A percentile compares a stretch with the other conserved stretches of the same genome.
Evolutionary conservation across 2,329 filamentous ascomycete species (phyloP).

Genomic region (Stemphylium vesicarium): DNA sequence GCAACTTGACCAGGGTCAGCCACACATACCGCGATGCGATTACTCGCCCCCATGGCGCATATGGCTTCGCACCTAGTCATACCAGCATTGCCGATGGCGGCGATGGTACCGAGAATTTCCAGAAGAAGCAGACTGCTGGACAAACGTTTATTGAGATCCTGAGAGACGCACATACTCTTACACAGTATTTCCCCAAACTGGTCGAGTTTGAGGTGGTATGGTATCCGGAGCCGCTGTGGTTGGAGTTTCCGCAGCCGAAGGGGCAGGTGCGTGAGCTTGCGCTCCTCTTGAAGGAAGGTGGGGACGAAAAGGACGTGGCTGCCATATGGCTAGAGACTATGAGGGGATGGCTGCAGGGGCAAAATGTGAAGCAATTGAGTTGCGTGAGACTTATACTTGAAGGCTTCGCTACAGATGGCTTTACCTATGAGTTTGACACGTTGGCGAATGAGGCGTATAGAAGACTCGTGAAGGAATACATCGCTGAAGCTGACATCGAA

Average conservation of each 20-base stretch:
- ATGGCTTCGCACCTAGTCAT: conserved; percentile 3
- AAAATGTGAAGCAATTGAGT: conserved; percentile 10
- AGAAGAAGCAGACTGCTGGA: conserved; percentile 1
- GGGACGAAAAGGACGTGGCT: background rate
- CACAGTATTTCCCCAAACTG: conserved; percentile 22
- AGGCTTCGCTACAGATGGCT: background rate
- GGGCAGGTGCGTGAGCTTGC: background rate
- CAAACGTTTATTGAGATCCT: conserved; percentile 14
- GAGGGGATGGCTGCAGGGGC: conserved; percentile 5
- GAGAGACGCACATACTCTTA: conserved; percentile 15
- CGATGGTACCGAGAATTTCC: background rate
- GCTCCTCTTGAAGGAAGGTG: background rate
- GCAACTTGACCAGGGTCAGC: conserved; percentile 3
- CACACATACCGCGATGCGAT: background rate
- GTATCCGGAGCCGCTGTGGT: background rate
- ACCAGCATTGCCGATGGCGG: background rate
- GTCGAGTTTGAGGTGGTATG: conserved; percentile 14
- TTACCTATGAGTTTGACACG: background rate
- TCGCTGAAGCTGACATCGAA: conserved; percentile 7
- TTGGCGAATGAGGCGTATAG: conserved; percentile 6
- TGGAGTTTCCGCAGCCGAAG: background rate
- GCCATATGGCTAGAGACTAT: conserved; percentile 17
- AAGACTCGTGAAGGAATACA: conserved; percentile 3
- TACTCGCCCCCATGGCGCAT: background rate
- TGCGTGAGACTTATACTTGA: conserved; percentile 9